Evolutionary conservation across 257 asterid genomes (phyloP), one percentile per base, ranked within the genome.

Genomic region (Scutellaria galericulata): DNA sequence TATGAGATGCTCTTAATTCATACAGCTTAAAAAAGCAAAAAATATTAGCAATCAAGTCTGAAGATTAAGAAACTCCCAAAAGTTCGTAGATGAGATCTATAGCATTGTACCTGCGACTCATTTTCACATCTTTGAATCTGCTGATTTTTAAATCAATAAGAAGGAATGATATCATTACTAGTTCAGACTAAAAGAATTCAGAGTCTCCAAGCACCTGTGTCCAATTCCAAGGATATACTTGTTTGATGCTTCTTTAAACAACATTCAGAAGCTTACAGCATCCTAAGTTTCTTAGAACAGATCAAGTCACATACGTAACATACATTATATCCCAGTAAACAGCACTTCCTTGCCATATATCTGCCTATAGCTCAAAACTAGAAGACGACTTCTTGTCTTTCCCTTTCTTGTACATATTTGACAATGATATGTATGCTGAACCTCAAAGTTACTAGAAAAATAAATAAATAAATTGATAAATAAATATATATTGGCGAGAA

Each of bases 251-350:
- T 22, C 22, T 64, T 40, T 31, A 1, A 41, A 50, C 66, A 42
- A 61, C 66, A 56, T 63, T 35, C 3, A 47, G 31, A 22, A 58
- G 70, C 40, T 40, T 18, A 62, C 5, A 48, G 45, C 27, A 3
- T 12, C 59, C 72, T 37, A 18, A 31, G 4, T 31, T 31, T 31
- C 5, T 31, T 31, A 3, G 37, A 31, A 2, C 37, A 31, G 37
- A 31, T 31, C 37, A 31, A 2, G 37, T 31, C 4, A 31, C 37
- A 3, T 31, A 31, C 5, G 12, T 63, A n/a, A 53, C 39, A 63
- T 35, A 54, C 41, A 18, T 27, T 40, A 74, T 35, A 73, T 73
- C 66, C 14, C 64, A 13, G 69, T 18, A 61, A 67, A 47, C 66
- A 44, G 10, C 53, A 7, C 72, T 11, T 50, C 61, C 51, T 35